Conservation (phyloP, 2,329 filamentous ascomycete species). For the Pseudogymnoascus verrucosus region DNA sequence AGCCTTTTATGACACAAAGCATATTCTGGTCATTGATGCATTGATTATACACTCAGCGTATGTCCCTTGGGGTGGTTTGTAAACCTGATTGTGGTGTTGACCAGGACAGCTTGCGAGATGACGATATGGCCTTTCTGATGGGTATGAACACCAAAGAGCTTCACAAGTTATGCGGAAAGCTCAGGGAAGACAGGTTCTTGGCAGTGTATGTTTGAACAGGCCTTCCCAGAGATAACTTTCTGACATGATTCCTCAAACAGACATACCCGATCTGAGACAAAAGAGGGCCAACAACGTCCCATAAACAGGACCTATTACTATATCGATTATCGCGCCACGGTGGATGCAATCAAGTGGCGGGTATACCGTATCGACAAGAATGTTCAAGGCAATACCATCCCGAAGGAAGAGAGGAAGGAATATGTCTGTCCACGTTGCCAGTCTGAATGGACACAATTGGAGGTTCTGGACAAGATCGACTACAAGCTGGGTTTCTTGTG, state of each 20-base stretch:
- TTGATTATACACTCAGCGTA: slow-evolving; percentile 66
- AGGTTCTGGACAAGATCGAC: slow-evolving; percentile 72
- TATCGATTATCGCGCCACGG: slow-evolving; percentile 87
- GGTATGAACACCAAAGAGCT: slow-evolving; percentile 87
- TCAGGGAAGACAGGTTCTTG: slow-evolving; percentile 80
- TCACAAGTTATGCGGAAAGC: slow-evolving; percentile 76
- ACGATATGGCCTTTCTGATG: slow-evolving; percentile 80
- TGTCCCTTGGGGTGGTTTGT: slow-evolving; percentile 25
- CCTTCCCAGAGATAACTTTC: background rate
- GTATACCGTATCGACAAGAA: slow-evolving; percentile 82
- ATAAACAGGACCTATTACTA: slow-evolving; percentile 92
- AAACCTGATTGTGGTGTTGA: slow-evolving; percentile 21
- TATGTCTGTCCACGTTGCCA: slow-evolving; percentile 77
- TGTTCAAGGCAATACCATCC: slow-evolving; percentile 75
- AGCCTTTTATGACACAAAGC: slow-evolving; percentile 78
- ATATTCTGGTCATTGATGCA: slow-evolving; percentile 75
- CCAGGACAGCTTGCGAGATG: slow-evolving; percentile 60
- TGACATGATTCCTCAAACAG: slow-evolving; percentile 31
- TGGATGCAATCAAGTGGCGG: slow-evolving; percentile 94
- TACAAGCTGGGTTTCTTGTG: slow-evolving; percentile 67
- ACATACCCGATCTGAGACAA: slow-evolving; percentile 66
- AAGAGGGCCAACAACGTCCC: slow-evolving; percentile 72
- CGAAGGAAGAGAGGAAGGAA: slow-evolving; percentile 82
- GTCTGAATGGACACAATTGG: slow-evolving; percentile 80
- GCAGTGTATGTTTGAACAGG: slow-evolving; percentile 51